Percentiles rank a stretch among this genome's conserved stretches.
These are phyloP conservation scores for Rhododendron henanense DNA, from an alignment of 148 eudicot genomes.

Conservation along the genomic window DNA sequence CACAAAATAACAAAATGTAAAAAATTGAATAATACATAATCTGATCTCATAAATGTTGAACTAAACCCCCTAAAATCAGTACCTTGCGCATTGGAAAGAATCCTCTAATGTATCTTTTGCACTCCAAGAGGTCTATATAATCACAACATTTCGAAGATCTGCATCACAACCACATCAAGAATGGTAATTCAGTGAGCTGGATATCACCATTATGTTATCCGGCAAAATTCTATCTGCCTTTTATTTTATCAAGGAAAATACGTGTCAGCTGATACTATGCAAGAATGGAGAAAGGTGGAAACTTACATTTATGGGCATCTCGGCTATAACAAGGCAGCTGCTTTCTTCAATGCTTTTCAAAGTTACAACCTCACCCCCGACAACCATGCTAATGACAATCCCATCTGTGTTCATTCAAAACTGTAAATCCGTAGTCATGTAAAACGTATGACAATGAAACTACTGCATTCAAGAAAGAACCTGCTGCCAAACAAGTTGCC, in stretches of 20 bases:
- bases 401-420: constrained; percentile 47
- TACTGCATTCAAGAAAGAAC: constrained; percentile 25
- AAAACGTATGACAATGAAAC: background rate
- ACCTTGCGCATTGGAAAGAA: constrained; percentile 5
- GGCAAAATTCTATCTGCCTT: background rate
- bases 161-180: constrained; percentile 18
- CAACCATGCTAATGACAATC: constrained; percentile 84
- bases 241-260: background rate
- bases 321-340: constrained; percentile 64
- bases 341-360: constrained; percentile 82
- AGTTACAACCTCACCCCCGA: constrained; percentile 84
- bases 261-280: no score
- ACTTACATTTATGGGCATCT: constrained; percentile 69
- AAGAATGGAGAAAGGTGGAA: background rate
- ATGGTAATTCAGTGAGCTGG: background rate
- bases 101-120: background rate
- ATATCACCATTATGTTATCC: background rate
- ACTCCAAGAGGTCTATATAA: background rate
- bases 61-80: background rate
- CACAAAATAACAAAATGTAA: background rate
- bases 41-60: constrained; percentile 15
- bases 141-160: constrained; percentile 72
- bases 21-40: background rate
- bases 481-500: constrained; percentile 79
- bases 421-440: background rate